phyloP scores from a whole-genome alignment of 306 rosid species.

The Herpetospermum pedunculosum region DNA sequence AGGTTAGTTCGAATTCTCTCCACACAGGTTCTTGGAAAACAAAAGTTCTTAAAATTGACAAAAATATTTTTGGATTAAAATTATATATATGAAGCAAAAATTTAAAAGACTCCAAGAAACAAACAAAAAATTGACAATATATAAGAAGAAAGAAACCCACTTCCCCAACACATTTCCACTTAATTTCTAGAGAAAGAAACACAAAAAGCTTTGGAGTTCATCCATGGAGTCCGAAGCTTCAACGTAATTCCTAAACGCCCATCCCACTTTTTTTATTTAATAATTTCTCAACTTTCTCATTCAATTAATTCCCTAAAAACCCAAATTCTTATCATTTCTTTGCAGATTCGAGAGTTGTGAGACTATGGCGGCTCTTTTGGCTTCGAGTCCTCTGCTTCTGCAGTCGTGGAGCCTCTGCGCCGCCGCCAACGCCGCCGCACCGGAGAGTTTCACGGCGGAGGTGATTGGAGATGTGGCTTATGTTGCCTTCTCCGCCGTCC shows the following conservation, averaged over 20 bases:
- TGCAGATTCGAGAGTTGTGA: slow-evolving; percentile 69
- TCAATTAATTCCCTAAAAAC: not conserved
- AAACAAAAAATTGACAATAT: not conserved
- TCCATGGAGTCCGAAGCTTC: slow-evolving; percentile 1
- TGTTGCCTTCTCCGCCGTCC: slow-evolving; percentile 59
- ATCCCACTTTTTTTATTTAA: not conserved
- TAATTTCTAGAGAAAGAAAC: not conserved
- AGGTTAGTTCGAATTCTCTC: too few species aligned
- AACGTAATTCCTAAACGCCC: not conserved
- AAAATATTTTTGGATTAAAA: too few species aligned
- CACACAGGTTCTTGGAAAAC: too few species aligned
- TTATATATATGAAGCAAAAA: too few species aligned
- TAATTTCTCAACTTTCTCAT: not conserved
- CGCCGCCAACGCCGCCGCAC: slow-evolving; percentile 26
- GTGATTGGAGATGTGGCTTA: slow-evolving; percentile 32
- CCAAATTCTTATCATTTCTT: not conserved
- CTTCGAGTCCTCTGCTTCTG: slow-evolving; percentile 55
- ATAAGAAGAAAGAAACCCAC: not conserved
- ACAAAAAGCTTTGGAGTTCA: not conserved
- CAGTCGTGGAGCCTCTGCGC: slow-evolving; percentile 73
- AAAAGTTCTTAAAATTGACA: too few species aligned
- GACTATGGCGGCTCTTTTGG: slow-evolving; percentile 49
- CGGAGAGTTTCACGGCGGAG: slow-evolving; percentile 23
- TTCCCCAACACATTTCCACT: not conserved
- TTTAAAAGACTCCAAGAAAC: too few species aligned